These are phyloP conservation scores for Phyllosticta paracitricarpa DNA, from an alignment of 2,329 filamentous ascomycete genomes.

Conservation along the genomic window DNA sequence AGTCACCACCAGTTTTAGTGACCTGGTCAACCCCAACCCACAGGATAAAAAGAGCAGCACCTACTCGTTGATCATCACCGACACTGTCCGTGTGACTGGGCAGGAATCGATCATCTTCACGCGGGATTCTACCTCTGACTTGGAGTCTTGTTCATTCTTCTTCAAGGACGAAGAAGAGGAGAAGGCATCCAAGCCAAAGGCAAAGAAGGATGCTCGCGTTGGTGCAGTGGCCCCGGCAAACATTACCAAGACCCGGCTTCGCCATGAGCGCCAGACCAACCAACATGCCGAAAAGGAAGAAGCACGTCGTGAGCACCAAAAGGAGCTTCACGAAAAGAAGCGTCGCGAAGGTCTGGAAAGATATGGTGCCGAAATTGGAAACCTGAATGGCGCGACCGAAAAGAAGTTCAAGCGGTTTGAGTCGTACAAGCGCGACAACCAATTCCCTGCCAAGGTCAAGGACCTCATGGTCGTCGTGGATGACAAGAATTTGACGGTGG, in stretches of 20 bases:
- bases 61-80: constrained; percentile 83
- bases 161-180: constrained; percentile 92
- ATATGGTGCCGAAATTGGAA: constrained; percentile 76
- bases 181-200: constrained; percentile 73
- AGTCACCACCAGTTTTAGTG: constrained; percentile 79
- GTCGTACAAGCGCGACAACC: constrained; percentile 96
- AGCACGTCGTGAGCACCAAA: constrained; percentile 82
- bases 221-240: constrained; percentile 89
- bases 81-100: constrained; percentile 80
- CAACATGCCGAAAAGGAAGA: constrained; percentile 84
- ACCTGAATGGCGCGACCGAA: constrained; percentile 79
- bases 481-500: constrained; percentile 76
- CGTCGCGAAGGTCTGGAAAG: constrained; percentile 77
- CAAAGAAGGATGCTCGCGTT: constrained; percentile 73
- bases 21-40: constrained; percentile 75
- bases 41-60: constrained; percentile 83
- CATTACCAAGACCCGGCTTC: constrained; percentile 85
- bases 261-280: constrained; percentile 81
- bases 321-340: constrained; percentile 77
- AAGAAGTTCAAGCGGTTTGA: constrained; percentile 99
- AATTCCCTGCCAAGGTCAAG: constrained; percentile 72
- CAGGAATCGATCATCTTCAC: constrained; percentile 83
- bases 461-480: constrained; percentile 88
- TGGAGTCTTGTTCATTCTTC: constrained; percentile 94
- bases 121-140: constrained; percentile 79